Evolutionary conservation across 2,329 filamentous ascomycete species (phyloP).

Genomic region (Dactylellina haptotyla): DNA sequence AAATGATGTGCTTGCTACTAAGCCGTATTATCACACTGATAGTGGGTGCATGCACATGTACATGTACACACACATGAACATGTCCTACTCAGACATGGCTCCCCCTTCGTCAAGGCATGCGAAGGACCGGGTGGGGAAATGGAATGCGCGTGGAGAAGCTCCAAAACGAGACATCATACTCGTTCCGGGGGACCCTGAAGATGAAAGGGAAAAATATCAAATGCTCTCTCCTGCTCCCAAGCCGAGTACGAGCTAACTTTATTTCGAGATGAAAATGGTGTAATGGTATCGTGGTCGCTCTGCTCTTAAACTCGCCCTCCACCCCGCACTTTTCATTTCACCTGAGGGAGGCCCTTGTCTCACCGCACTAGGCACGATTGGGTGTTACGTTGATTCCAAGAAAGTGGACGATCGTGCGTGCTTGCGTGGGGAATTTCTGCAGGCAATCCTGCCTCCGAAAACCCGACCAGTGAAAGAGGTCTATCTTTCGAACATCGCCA

Average conservation of each 20-base stretch:
- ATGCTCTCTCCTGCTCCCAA: too few species aligned
- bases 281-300: slow-evolving; percentile 28
- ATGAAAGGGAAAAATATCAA: neutral
- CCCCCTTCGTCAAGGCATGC: neutral
- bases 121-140: slow-evolving; percentile 9
- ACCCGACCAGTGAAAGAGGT: too few species aligned
- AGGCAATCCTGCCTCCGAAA: neutral
- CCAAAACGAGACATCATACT: slow-evolving; percentile 26
- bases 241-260: too few species aligned
- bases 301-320: neutral
- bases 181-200: slow-evolving; percentile 39
- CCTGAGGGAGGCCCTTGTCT: too few species aligned
- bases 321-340: slow-evolving; percentile 26
- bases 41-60: neutral
- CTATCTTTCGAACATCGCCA: too few species aligned
- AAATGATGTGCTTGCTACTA: too few species aligned
- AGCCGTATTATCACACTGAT: too few species aligned
- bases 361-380: too few species aligned
- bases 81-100: neutral
- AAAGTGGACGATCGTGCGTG: neutral
- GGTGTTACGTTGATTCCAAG: too few species aligned
- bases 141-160: slow-evolving; percentile 9
- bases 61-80: neutral
- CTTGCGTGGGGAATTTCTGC: neutral
- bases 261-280: too few species aligned